A percentile compares a stretch with the other conserved stretches of the same genome.
Evolutionary conservation across 2,329 filamentous ascomycete genomes (phyloP).

Genomic region (Monilinia aucupariae): DNA sequence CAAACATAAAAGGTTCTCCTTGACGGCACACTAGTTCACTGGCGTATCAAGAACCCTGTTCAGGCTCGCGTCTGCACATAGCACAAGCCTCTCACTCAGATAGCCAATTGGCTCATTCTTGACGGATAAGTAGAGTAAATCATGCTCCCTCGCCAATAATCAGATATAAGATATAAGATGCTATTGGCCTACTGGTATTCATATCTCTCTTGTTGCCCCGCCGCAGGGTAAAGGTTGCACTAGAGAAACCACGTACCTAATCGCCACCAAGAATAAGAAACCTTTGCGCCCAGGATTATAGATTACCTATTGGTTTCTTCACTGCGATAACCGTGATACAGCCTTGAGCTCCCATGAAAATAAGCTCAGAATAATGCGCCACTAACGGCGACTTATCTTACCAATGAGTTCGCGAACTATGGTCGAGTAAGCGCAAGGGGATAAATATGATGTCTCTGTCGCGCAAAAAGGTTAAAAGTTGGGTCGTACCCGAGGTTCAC

Average conservation of each 20-base stretch:
- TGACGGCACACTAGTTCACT: too few species aligned
- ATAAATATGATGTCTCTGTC: slow-evolving; percentile 36
- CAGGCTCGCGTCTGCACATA: too few species aligned
- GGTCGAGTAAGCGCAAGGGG: slow-evolving; percentile 42
- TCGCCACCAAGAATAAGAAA: not conserved
- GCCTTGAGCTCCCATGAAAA: too few species aligned
- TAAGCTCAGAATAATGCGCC: slow-evolving; percentile 32
- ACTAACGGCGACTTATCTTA: slow-evolving; percentile 36
- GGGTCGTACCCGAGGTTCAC: slow-evolving; percentile 38
- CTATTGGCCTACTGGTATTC: not conserved
- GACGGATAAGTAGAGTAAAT: too few species aligned
- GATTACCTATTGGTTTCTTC: not conserved
- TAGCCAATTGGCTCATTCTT: too few species aligned
- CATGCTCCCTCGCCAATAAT: too few species aligned
- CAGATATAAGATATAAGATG: too few species aligned
- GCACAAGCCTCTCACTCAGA: too few species aligned
- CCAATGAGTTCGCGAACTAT: slow-evolving; percentile 33
- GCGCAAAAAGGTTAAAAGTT: slow-evolving; percentile 42
- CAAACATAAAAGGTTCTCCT: too few species aligned
- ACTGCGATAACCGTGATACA: not conserved
- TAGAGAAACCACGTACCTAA: not conserved
- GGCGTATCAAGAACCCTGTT: too few species aligned
- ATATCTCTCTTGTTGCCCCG: not conserved
- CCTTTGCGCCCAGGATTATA: not conserved
- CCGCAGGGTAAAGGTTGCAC: not conserved